Percentiles rank a stretch among this genome's conserved stretches.
Conservation (phyloP, 2,329 filamentous ascomycete genomes). For the Verticillium nubilum region DNA sequence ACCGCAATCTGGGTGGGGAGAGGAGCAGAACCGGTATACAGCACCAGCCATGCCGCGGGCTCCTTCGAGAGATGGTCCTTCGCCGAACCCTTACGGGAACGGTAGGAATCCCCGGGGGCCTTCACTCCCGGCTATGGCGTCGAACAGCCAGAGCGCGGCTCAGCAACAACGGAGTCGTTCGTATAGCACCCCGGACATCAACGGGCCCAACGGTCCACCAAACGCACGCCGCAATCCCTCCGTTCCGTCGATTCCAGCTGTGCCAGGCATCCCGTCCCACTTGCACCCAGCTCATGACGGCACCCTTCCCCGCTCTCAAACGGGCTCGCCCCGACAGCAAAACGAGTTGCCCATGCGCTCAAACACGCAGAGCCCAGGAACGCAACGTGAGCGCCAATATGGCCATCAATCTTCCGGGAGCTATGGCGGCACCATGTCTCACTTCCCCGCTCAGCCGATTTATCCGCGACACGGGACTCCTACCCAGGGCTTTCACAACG, state of each 20-base stretch:
- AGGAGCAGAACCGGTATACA: constrained; percentile 76
- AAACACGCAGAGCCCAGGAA: constrained; percentile 65
- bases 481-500: constrained; percentile 29
- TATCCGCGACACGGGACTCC: constrained; percentile 42
- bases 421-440: constrained; percentile 46
- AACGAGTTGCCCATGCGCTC: constrained; percentile 61
- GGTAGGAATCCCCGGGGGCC: constrained; percentile 68
- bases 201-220: constrained; percentile 47
- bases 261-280: constrained; percentile 72
- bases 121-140: constrained; percentile 69
- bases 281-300: constrained; percentile 56
- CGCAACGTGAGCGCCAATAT: constrained; percentile 53
- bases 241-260: constrained; percentile 56
- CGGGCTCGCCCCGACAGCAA: constrained; percentile 66
- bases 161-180: constrained; percentile 75
- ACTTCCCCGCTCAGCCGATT: constrained; percentile 51
- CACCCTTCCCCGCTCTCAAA: constrained; percentile 71
- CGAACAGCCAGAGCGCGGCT: constrained; percentile 46
- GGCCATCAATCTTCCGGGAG: constrained; percentile 39
- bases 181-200: constrained; percentile 93
- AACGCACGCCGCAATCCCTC: constrained; percentile 50
- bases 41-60: constrained; percentile 80
- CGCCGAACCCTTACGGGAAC: constrained; percentile 58
- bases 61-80: constrained; percentile 70
- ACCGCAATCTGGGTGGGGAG: constrained; percentile 64